Base-by-base conservation (phyloP, 139 green algal species). In the Asterochloris erici region DNA sequence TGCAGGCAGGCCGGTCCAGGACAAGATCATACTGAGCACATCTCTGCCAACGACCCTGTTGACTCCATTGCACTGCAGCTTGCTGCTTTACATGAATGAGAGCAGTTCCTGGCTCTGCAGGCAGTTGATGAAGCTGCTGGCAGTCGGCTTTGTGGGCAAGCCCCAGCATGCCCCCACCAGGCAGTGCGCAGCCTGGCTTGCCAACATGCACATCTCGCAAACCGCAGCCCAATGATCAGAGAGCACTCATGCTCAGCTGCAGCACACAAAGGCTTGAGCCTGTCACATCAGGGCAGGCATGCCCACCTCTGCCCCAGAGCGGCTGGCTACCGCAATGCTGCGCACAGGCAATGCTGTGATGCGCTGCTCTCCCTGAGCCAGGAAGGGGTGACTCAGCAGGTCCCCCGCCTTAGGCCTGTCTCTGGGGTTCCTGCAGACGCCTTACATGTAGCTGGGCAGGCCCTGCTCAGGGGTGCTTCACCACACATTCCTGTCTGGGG, bases 361-460 rank as follows among this genome's bases (percentile, higher is more conserved):
- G 60, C 17, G 47, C 14, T 74, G 63, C 47, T 64, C 63, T 68
- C 77, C 79, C 66, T 80, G 64, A 26, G 82, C 82, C 75, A 85
- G 75, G 64, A 75, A 85, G 24, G 74, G 74, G 75, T 85, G 82
- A 63, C 71, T 63, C 82, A 85, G 74, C 75, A 85, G 66, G 63
- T 29, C 23, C 14, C 74, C 62, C 19, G 82, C 74, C 27, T 77
- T 85, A 6, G 82, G 82, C 38, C 82, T 62, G 24, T 82, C 75
- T 66, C 63, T 78, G 16, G 82, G 82, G 12, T 61, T n/a, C 75
- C 82, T 85, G 64, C 60, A 54, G 24, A 76, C 17, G 2, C 66
- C 17, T 13, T 10, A 26, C 19, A 71, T 71, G 21, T 4, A 71
- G 21, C 2, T 13, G 66, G 66, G 21, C 17, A 71, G 21, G 66